Evolutionary conservation across 176 grass and related monocot species (phyloP).

Genomic region (Juncus effusus): DNA sequence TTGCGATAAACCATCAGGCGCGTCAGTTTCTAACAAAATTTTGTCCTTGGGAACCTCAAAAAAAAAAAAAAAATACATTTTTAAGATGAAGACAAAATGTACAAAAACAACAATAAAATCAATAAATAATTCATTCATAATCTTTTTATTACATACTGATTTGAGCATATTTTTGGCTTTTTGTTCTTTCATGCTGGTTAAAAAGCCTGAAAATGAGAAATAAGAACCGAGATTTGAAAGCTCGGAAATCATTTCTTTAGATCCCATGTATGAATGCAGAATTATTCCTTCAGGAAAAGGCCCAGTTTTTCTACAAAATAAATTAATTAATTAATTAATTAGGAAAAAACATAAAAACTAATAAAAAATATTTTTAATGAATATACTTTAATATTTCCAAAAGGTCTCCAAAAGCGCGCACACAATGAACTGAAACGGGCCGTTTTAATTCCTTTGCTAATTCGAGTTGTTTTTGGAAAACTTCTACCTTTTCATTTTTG

Average conservation of each 20-base stretch:
- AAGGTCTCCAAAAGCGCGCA: slow-evolving; percentile 79
- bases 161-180: slow-evolving; percentile 78
- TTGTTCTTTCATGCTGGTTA: slow-evolving; percentile 57
- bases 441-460: slow-evolving; percentile 77
- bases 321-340: slow-evolving; percentile 21
- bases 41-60: slow-evolving; percentile 74
- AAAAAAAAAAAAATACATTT: slow-evolving; percentile 1
- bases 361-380: neutral
- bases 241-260: slow-evolving; percentile 64
- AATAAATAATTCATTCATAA: neutral
- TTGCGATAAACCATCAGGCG: slow-evolving; percentile 63
- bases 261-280: slow-evolving; percentile 83
- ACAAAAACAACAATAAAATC: too few species aligned
- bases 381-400: slow-evolving; percentile 68
- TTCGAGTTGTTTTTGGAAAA: slow-evolving; percentile 64
- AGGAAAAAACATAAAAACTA: neutral
- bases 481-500: slow-evolving; percentile 46
- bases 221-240: slow-evolving; percentile 77
- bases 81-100: neutral
- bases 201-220: slow-evolving; percentile 76
- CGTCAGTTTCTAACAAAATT: slow-evolving; percentile 87
- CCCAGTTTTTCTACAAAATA: slow-evolving; percentile 46
- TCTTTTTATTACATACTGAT: slow-evolving; percentile 41
- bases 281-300: slow-evolving; percentile 74
- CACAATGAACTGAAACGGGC: slow-evolving; percentile 88